Conservation (phyloP, 495 filamentous ascomycete species). For the Cetradonia linearis region DNA sequence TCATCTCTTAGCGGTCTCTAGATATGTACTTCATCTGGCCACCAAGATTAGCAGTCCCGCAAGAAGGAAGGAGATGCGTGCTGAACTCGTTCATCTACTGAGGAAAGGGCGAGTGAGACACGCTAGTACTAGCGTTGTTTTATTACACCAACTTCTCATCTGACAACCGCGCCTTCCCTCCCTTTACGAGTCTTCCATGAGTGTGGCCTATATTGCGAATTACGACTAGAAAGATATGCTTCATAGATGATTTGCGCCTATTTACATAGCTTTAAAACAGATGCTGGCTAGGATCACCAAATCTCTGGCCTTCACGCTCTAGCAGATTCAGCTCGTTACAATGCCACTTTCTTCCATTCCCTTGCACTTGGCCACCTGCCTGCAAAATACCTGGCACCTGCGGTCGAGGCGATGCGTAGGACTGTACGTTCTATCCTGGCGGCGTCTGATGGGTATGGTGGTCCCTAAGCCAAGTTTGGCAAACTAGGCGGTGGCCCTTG, state of each 20-base stretch:
- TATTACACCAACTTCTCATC: not conserved
- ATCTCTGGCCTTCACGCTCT: not conserved
- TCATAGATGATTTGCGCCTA: not conserved
- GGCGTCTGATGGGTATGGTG: not conserved
- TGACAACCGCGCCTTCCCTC: not conserved
- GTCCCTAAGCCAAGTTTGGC: not conserved
- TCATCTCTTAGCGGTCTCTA: not conserved
- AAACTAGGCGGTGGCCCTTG: not conserved
- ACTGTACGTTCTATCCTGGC: not conserved
- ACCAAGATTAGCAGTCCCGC: not conserved
- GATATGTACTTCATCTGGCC: not conserved
- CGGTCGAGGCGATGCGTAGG: not conserved
- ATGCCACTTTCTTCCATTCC: not conserved
- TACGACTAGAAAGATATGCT: too few relatives aligned
- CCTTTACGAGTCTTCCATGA: not conserved
- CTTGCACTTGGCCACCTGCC: not conserved
- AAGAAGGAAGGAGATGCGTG: not conserved
- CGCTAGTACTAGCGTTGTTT: not conserved
- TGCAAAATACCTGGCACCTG: constrained; percentile 1
- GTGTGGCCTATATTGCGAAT: too few relatives aligned
- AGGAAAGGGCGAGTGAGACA: not conserved
- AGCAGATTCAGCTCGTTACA: not conserved
- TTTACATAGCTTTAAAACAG: not conserved
- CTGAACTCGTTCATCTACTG: too few relatives aligned
- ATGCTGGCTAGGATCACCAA: not conserved